Evolutionary conservation across 75 land plant species (phyloP).

Genomic region (Selaginella moellendorffii): DNA sequence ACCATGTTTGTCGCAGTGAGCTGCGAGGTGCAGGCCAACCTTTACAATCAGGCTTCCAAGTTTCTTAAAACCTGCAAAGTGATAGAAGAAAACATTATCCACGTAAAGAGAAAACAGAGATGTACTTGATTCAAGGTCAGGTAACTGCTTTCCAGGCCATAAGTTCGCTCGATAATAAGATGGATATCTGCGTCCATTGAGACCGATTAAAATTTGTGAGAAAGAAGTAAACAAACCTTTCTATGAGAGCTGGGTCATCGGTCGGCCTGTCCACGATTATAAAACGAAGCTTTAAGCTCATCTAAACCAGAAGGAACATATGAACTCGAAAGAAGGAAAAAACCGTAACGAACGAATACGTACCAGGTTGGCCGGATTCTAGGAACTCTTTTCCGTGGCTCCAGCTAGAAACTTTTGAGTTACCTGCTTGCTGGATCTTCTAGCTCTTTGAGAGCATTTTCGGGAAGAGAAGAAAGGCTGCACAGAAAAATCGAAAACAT

Average conservation of each 20-base stretch:
- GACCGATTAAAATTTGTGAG: not conserved
- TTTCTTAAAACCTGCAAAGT: constrained; percentile 60
- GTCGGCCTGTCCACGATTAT: constrained; percentile 72
- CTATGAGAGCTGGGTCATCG: constrained; percentile 33
- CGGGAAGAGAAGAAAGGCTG: constrained; percentile 73
- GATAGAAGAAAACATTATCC: not conserved
- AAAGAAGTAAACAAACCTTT: constrained; percentile 30
- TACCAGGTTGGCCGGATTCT: constrained; percentile 87
- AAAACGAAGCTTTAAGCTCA: constrained; percentile 77
- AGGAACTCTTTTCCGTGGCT: constrained; percentile 94
- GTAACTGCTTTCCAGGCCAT: constrained; percentile 62
- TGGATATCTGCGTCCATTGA: constrained; percentile 47
- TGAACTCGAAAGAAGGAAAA: not conserved
- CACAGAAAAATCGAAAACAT: constrained; percentile 8
- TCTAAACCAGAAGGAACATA: too few relatives aligned
- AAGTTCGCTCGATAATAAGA: constrained; percentile 71
- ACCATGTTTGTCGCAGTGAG: constrained; percentile 96
- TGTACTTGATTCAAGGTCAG: constrained; percentile 79
- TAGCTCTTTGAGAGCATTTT: constrained; percentile 42
- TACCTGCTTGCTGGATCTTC: constrained; percentile 91
- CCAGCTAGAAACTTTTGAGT: too few relatives aligned
- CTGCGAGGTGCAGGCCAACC: constrained; percentile 71
- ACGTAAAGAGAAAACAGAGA: not conserved
- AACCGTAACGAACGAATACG: not conserved
- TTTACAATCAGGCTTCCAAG: constrained; percentile 80